These are phyloP conservation scores for Rutstroemia sp. DNA, from an alignment of 2,329 filamentous ascomycete species.

Conservation along the genomic window DNA sequence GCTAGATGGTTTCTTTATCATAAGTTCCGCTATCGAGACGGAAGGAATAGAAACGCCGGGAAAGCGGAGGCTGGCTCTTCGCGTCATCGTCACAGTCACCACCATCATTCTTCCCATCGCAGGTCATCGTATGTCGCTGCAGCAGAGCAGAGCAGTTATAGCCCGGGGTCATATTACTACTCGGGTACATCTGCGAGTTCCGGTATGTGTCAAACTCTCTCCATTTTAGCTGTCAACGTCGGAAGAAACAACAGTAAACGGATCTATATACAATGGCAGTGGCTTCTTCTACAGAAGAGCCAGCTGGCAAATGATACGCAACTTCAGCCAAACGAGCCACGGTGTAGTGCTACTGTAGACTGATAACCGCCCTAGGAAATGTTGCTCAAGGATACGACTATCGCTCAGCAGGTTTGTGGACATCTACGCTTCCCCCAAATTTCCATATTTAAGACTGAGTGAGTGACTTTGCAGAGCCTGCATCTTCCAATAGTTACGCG, in stretches of 20 bases:
- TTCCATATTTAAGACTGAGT: neutral
- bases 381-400: conserved; percentile 1
- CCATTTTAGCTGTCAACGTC: neutral
- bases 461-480: neutral
- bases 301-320: neutral
- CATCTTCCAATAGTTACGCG: neutral
- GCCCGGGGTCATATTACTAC: neutral
- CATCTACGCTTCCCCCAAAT: neutral
- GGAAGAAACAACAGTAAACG: neutral
- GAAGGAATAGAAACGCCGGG: conserved; percentile 22
- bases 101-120: neutral
- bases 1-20: conserved; percentile 30
- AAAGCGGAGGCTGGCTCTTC: neutral
- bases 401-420: neutral
- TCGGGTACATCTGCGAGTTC: neutral
- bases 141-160: neutral
- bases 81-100: neutral
- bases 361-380: conserved; percentile 1
- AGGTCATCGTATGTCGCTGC: neutral
- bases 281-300: neutral
- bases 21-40: conserved; percentile 30
- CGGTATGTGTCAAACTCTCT: conserved; percentile 2
- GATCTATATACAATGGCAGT: neutral
- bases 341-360: neutral
- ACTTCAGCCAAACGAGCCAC: neutral